Conservation (phyloP, 495 filamentous ascomycete species). For the Amphirosellinia nigrospora region DNA sequence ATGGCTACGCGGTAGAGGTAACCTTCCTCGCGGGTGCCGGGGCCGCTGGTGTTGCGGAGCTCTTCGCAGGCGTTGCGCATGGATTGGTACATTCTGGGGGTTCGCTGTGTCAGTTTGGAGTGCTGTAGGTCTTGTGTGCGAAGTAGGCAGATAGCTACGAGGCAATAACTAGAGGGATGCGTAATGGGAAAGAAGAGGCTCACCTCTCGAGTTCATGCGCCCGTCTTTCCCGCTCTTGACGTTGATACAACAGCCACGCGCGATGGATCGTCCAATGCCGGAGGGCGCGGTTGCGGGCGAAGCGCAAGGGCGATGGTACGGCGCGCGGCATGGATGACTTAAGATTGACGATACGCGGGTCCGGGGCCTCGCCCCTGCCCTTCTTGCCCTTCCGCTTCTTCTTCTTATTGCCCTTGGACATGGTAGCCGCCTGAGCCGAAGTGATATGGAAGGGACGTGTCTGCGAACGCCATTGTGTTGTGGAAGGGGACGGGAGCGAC, state of each 20-base stretch:
- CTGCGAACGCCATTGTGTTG: neutral
- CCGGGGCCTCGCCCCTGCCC: constrained; percentile 26
- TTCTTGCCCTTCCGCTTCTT: constrained; percentile 25
- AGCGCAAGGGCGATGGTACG: constrained; percentile 75
- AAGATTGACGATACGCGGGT: constrained; percentile 36
- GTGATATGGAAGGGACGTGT: constrained; percentile 34
- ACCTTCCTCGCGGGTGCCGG: constrained; percentile 66
- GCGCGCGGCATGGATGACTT: constrained; percentile 38
- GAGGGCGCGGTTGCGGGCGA: constrained; percentile 85
- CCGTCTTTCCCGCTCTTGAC: constrained; percentile 63
- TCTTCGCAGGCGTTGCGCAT: constrained; percentile 85
- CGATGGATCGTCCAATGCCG: constrained; percentile 99
- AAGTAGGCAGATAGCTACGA: neutral
- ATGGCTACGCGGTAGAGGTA: constrained; percentile 83
- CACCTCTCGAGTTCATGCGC: constrained; percentile 68
- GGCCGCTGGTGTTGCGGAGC: constrained; percentile 70
- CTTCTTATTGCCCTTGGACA: constrained; percentile 14
- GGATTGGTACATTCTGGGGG: constrained; percentile 64
- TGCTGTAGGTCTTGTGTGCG: neutral
- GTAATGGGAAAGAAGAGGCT: constrained; percentile 4
- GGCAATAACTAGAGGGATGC: neutral
- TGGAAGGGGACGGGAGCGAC: neutral
- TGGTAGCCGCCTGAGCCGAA: neutral
- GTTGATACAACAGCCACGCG: constrained; percentile 79
- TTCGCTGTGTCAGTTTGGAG: constrained; percentile 15